Evolutionary conservation across 495 filamentous ascomycete species (phyloP).

Genomic region (Aspergillus panamensis): DNA sequence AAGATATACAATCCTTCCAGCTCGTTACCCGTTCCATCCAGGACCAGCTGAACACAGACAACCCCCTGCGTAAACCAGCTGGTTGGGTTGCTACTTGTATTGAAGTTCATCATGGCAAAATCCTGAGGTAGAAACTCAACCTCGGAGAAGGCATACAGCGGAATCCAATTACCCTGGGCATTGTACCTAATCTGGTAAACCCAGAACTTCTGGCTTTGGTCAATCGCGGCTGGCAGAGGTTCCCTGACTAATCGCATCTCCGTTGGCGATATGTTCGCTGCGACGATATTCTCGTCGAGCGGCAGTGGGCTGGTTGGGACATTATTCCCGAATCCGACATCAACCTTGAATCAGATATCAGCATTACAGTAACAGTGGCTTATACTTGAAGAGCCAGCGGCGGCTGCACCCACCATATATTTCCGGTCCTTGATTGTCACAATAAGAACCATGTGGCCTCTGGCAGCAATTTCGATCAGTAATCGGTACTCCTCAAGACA

Average conservation of each 20-base stretch:
- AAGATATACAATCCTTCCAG: constrained; percentile 59
- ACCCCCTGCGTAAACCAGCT: constrained; percentile 54
- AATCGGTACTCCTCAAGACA: neutral
- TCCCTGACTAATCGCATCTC: constrained; percentile 47
- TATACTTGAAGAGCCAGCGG: neutral
- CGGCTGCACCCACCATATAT: constrained; percentile 41
- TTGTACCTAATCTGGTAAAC: constrained; percentile 54
- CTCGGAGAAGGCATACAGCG: constrained; percentile 56
- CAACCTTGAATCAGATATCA: constrained; percentile 44
- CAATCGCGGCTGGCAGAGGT: constrained; percentile 42
- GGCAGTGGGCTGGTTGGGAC: constrained; percentile 53
- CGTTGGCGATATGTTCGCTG: constrained; percentile 42
- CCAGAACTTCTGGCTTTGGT: constrained; percentile 50
- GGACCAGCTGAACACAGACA: constrained; percentile 52
- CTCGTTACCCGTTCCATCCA: constrained; percentile 31
- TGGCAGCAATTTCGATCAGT: constrained; percentile 6
- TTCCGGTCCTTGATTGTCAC: constrained; percentile 51
- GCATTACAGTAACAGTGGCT: neutral
- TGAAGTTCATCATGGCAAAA: constrained; percentile 59
- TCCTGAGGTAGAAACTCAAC: constrained; percentile 60
- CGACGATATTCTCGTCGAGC: constrained; percentile 41
- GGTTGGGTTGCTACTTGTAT: constrained; percentile 33
- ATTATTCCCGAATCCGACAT: constrained; percentile 68
- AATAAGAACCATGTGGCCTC: constrained; percentile 64
- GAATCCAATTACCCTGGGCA: constrained; percentile 45